Percentiles rank a stretch among this genome's conserved stretches.
phyloP scores from a whole-genome alignment of 2,329 filamentous ascomycete species.

The Claviceps paspali region DNA sequence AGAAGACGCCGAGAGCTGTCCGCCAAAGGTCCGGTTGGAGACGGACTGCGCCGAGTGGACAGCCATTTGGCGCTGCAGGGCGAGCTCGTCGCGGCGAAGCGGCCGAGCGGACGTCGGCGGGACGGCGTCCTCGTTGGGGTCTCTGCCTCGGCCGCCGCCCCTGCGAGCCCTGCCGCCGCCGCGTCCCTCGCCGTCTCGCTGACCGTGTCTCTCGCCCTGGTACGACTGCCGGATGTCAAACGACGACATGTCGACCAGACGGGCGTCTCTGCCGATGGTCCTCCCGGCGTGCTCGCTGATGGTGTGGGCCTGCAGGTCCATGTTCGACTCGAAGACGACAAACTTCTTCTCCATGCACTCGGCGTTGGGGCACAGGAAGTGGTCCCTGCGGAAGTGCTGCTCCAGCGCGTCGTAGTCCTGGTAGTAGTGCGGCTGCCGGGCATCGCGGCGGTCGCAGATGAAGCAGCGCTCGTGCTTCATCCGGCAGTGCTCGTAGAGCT shows the following conservation, averaged over 20 bases:
- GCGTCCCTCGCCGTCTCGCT: constrained; percentile 23
- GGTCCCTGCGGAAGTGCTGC: constrained; percentile 72
- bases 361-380: constrained; percentile 69
- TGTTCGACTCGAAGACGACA: constrained; percentile 85
- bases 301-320: constrained; percentile 91
- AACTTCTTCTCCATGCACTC: constrained; percentile 97
- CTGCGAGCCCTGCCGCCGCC: constrained; percentile 28
- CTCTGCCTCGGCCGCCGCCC: constrained; percentile 47
- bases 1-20: constrained; percentile 47
- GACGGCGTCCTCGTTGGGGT: constrained; percentile 72
- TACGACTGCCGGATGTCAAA: constrained; percentile 72
- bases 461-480: constrained; percentile 93
- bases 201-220: constrained; percentile 32
- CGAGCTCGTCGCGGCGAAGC: constrained; percentile 70
- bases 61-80: constrained; percentile 82
- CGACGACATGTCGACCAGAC: constrained; percentile 70
- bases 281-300: constrained; percentile 77
- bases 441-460: constrained; percentile 63
- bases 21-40: constrained; percentile 68
- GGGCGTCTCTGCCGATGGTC: constrained; percentile 66
- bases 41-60: constrained; percentile 78
- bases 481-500: constrained; percentile 83
- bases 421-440: constrained; percentile 75
- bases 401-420: constrained; percentile 77
- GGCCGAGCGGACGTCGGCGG: constrained; percentile 66